phyloP scores from a whole-genome alignment of 257 asterid genomes.

The Lithospermum erythrorhizon region DNA sequence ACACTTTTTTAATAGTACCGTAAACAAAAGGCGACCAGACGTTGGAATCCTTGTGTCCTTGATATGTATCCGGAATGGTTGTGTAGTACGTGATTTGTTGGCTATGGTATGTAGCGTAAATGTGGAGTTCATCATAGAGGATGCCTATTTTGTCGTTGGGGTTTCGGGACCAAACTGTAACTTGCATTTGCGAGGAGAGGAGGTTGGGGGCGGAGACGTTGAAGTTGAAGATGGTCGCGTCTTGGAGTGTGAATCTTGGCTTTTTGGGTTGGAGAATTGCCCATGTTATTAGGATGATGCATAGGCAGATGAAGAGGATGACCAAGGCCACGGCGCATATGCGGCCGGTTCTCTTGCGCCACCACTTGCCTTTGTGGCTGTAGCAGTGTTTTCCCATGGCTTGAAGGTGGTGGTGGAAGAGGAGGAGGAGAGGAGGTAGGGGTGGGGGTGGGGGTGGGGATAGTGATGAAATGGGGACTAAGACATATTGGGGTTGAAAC shows the following conservation, averaged over 20 bases:
- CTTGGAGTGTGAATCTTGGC: slow-evolving; percentile 77
- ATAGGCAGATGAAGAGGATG: slow-evolving; percentile 36
- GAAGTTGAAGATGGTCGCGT: slow-evolving; percentile 77
- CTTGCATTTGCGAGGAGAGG: slow-evolving; percentile 62
- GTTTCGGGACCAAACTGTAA: slow-evolving; percentile 63
- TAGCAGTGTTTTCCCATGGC: slow-evolving; percentile 37
- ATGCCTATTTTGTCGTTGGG: slow-evolving; percentile 56
- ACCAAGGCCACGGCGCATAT: slow-evolving; percentile 28
- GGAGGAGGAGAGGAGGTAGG: not conserved
- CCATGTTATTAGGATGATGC: slow-evolving; percentile 53
- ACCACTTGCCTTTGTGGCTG: slow-evolving; percentile 47
- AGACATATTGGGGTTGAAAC: not conserved
- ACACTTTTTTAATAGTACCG: too few relatives aligned
- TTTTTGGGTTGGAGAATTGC: slow-evolving; percentile 73
- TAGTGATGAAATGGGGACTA: not conserved
- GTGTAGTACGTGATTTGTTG: slow-evolving; percentile 79
- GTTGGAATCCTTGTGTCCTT: slow-evolving; percentile 67
- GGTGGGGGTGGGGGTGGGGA: slow-evolving; percentile 5
- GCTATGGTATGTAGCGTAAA: slow-evolving; percentile 45
- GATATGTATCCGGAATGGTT: slow-evolving; percentile 51
- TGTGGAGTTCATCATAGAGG: slow-evolving; percentile 42
- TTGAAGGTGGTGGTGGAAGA: slow-evolving; percentile 3
- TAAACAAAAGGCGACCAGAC: slow-evolving; percentile 76
- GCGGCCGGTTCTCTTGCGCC: slow-evolving; percentile 16
- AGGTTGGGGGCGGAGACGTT: slow-evolving; percentile 69